A percentile compares a stretch with the other conserved stretches of the same genome.
Evolutionary conservation across 805 yeast species (phyloP).

Genomic region (Martiniozyma abietophila): DNA sequence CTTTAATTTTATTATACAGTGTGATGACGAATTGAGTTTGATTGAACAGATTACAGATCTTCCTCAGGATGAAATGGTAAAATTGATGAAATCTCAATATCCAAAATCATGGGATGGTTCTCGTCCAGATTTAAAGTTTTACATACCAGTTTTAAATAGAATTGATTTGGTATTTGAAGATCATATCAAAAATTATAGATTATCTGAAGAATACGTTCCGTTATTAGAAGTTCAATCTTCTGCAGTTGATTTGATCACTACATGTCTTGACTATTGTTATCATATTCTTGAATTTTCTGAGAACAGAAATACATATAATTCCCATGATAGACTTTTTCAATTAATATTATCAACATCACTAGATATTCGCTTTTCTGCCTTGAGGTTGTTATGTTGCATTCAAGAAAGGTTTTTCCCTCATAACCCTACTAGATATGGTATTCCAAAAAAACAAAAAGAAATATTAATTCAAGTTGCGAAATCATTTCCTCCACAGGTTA

Average conservation of each 20-base stretch:
- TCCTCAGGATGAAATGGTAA: constrained; percentile 16
- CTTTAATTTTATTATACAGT: constrained; percentile 7
- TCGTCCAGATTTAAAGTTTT: constrained; percentile 49
- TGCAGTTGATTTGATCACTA: constrained; percentile 40
- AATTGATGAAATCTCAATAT: constrained; percentile 13
- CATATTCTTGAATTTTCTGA: constrained; percentile 60
- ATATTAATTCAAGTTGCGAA: constrained; percentile 42
- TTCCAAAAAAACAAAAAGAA: constrained; percentile 35
- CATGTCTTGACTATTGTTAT: constrained; percentile 53
- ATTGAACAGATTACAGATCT: constrained; percentile 14
- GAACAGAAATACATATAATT: constrained; percentile 58
- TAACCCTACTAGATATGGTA: constrained; percentile 32
- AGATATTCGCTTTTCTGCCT: constrained; percentile 47
- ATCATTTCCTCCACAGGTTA: constrained; percentile 29
- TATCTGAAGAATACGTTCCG: constrained; percentile 37
- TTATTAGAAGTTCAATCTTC: constrained; percentile 34
- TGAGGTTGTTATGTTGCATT: constrained; percentile 42
- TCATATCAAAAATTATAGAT: constrained; percentile 43
- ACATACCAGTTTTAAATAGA: constrained; percentile 69
- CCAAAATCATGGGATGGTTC: constrained; percentile 24
- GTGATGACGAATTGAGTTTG: constrained; percentile 13
- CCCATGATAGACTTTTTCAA: constrained; percentile 49
- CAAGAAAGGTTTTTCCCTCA: constrained; percentile 51
- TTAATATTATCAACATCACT: constrained; percentile 53
- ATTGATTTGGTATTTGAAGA: constrained; percentile 59